These are phyloP conservation scores for Pelargonium exstipulatum DNA, from an alignment of 441 rosid genomes.

Conservation along the genomic window DNA sequence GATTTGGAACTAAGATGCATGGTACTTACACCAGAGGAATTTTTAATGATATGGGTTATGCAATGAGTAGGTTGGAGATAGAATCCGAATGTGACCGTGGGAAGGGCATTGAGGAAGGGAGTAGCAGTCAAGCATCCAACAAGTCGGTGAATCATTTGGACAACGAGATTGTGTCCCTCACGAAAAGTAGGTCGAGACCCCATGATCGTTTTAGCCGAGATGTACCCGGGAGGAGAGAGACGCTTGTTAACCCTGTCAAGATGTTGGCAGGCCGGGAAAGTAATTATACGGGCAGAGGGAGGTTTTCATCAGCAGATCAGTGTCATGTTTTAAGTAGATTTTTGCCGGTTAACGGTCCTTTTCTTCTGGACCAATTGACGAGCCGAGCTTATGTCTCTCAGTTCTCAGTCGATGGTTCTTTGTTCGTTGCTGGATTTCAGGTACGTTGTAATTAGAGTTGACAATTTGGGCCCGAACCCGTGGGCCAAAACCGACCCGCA, in stretches of 20 bases:
- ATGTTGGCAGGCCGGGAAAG: constrained; percentile 76
- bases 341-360: constrained; percentile 61
- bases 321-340: constrained; percentile 60
- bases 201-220: constrained; percentile 34
- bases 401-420: constrained; percentile 69
- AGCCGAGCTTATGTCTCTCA: constrained; percentile 69
- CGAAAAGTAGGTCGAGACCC: constrained; percentile 50
- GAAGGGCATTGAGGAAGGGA: not conserved
- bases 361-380: constrained; percentile 38
- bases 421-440: constrained; percentile 66
- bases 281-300: constrained; percentile 58
- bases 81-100: not conserved
- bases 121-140: constrained; percentile 11
- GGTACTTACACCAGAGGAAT: not conserved
- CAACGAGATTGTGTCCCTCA: constrained; percentile 52
- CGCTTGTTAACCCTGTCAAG: constrained; percentile 52
- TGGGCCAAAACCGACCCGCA: no score
- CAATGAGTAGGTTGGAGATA: not conserved
- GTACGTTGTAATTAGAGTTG: constrained; percentile 20
- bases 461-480: no score
- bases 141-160: constrained; percentile 31
- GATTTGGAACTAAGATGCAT: not conserved
- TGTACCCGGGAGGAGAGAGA: constrained; percentile 34
- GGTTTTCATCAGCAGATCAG: constrained; percentile 61
- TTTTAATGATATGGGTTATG: not conserved